Evolutionary conservation across 495 filamentous ascomycete species (phyloP), one percentile per base, ranked within the genome.

Genomic region (Podospora pseudopauciseta): DNA sequence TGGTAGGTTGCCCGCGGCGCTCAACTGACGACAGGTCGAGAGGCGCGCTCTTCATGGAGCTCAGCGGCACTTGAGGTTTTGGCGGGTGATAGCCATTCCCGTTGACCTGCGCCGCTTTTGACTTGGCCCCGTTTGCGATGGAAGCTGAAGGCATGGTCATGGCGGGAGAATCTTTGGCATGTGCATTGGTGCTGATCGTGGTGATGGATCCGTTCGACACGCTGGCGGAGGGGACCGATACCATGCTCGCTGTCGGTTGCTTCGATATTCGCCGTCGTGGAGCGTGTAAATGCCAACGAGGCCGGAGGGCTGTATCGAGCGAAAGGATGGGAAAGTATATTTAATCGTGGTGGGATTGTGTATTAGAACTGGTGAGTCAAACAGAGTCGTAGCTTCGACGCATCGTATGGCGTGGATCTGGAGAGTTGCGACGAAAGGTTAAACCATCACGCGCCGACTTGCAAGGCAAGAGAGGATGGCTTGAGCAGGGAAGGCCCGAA

Each of bases 21-120:
- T 98, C 96, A 54, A 99, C 95, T 5, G 92, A 96, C 55, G 87
- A 88, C 70, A 98, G 76, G 75, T 98, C 94, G 65, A 99, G 83
- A 55, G 92, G 88, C 62, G 79, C 60, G 63, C 83, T 85, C 54
- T 71, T 79, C 79, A 87, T 78, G 49, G 82, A 79, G 71, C 85
- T 87, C 59, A 87, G 75, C 54, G 82, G 84, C 26, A 77, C 73
- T 32, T 79, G 80, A 5, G 80, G 74, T 60, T 84, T 83, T 5
- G 81, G 70, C 39, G 84, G 83, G 69, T 86, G 83, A 49, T 82
- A 81, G 68, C 84, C 81, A 71, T 86, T 86, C n/a, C 80, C 78
- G 76, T 80, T 83, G 68, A 80, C 77, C 53, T 78, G 79, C n/a
- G 74, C 68, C 5, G 80, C 65, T 66, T 81, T 82, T 3, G 78